Conservation (phyloP, 2,329 filamentous ascomycete species). For the Alternaria ethzedia region DNA sequence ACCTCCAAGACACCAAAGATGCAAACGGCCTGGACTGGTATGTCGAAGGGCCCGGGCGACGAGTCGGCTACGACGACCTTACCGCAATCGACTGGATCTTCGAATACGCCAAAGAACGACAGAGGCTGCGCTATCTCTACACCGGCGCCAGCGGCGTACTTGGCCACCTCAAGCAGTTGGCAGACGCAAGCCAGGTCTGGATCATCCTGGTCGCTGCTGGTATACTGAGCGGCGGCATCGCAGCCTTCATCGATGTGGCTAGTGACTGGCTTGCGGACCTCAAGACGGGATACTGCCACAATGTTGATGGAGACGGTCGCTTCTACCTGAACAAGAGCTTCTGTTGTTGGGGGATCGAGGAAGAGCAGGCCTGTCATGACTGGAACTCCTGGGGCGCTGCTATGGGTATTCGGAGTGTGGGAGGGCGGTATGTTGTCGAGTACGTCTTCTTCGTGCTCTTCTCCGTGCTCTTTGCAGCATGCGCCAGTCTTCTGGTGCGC, state of each 20-base stretch:
- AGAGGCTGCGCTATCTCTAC: conserved; percentile 79
- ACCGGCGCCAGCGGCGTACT: conserved; percentile 72
- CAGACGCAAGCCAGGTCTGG: conserved; percentile 93
- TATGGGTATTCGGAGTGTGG: conserved; percentile 68
- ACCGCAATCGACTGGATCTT: conserved; percentile 99
- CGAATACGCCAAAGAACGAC: conserved; percentile 95
- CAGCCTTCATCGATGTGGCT: conserved; percentile 86
- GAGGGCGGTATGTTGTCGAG: conserved; percentile 80
- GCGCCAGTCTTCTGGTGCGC: conserved; percentile 79
- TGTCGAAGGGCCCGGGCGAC: conserved; percentile 82
- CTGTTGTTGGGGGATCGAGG: conserved; percentile 86
- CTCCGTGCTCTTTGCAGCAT: conserved; percentile 80
- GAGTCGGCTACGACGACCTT: conserved; percentile 93
- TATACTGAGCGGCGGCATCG: conserved; percentile 80
- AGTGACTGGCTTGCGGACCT: conserved; percentile 94
- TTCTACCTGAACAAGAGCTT: conserved; percentile 93
- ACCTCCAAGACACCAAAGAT: conserved; percentile 54
- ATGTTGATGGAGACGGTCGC: conserved; percentile 75
- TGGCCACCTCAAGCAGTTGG: conserved; percentile 73
- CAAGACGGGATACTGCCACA: conserved; percentile 87
- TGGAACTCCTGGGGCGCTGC: conserved; percentile 87
- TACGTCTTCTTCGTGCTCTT: conserved; percentile 87
- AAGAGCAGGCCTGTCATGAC: conserved; percentile 78
- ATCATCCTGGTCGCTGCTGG: conserved; percentile 85
- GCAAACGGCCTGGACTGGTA: conserved; percentile 74